Evolutionary conservation across 2,329 filamentous ascomycete genomes (phyloP).

Genomic region (Pestalotiopsis sp.): DNA sequence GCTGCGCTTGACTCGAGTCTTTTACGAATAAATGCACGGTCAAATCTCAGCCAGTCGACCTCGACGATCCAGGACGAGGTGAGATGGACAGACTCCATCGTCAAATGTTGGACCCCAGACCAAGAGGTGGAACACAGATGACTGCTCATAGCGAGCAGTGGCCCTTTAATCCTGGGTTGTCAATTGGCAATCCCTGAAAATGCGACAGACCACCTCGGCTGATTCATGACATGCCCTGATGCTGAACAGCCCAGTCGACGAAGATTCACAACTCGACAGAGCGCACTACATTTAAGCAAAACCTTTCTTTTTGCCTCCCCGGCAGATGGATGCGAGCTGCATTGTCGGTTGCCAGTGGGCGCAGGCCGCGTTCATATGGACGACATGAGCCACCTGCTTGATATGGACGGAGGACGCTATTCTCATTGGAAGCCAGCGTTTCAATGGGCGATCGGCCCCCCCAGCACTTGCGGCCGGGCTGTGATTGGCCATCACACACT

Average conservation of each 20-base stretch:
- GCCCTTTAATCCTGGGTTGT: neutral
- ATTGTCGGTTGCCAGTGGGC: conserved; percentile 1
- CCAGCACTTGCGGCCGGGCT: conserved; percentile 16
- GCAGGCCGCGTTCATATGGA: neutral
- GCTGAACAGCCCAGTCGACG: neutral
- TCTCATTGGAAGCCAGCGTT: conserved; percentile 5
- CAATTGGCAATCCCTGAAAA: neutral
- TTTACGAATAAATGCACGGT: neutral
- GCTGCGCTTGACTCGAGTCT: neutral
- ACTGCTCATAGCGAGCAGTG: neutral
- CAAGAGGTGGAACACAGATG: neutral
- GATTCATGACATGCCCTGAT: neutral
- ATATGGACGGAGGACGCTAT: neutral
- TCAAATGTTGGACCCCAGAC: neutral
- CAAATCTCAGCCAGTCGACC: neutral
- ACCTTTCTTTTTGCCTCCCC: too few species aligned
- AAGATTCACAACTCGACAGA: neutral
- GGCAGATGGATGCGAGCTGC: neutral
- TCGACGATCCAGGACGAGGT: neutral
- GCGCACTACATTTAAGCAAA: too few species aligned
- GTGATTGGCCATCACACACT: conserved; percentile 23
- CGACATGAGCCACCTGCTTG: conserved; percentile 4
- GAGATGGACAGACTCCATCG: neutral
- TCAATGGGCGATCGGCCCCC: conserved; percentile 18
- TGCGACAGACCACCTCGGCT: neutral